Evolutionary conservation across 2,329 filamentous ascomycete species (phyloP), one percentile per base, ranked within the genome.

Genomic region (Pseudopyricularia javanii): DNA sequence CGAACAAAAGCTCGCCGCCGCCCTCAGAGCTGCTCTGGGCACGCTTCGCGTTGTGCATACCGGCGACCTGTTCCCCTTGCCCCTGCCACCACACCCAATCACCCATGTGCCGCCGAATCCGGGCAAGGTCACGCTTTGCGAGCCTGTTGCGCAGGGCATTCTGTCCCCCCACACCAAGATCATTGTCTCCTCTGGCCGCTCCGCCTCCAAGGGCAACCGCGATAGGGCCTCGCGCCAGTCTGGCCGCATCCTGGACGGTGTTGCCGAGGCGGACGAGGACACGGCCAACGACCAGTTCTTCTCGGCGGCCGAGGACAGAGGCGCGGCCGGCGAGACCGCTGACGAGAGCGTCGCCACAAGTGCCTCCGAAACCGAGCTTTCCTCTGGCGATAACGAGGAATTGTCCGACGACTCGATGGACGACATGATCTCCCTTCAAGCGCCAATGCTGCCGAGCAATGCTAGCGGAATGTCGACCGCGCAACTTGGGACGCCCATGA

Each of bases 351-450:
- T 74, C 1, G 80, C 79, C 24, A 51, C 50, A 5, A 52, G 50
- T 30, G 59, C 55, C 14, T 62, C 61, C 2, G 85, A 87, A 60
- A 81, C 80, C 1, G 76, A 80, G 54, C 82, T 87, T 56, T 65
- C 78, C 8, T 84, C 82, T 2, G 80, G 76, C 5, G 82, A 86
- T 53, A 83, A 85, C n/a, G 88, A 91, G 59, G 73, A 76, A 7
- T 73, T 91, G 15, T 95, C 91, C 0, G 91, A 95, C 65, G 91
- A 95, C 63, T 93, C 88, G 0, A 79, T 89, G 72, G 91, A 96
- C 58, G 90, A 95, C 56, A 88, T 95, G 78, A 95, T 97, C 51
- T 94, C 90, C 4, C 75, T 97, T 32, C 84, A 86, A 58, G 84
- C 86, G 1, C 91, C 91, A 1, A 79, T 84, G 28, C 70, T 96